phyloP scores from a whole-genome alignment of 106 monocot species.

The Acorus calamus region DNA sequence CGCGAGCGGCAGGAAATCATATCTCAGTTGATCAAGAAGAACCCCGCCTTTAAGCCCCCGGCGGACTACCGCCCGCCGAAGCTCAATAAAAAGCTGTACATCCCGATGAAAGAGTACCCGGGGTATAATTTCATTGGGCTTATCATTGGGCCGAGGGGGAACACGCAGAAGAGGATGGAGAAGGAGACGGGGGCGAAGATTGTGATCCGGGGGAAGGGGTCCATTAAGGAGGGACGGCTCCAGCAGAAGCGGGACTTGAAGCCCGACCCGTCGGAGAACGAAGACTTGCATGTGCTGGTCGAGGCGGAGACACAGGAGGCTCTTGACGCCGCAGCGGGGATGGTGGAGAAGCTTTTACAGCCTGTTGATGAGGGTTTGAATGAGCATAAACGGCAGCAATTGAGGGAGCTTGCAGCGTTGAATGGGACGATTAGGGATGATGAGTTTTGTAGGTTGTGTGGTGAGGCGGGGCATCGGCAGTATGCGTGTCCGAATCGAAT shows the following conservation, averaged over 20 bases:
- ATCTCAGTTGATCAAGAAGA: conserved; percentile 66
- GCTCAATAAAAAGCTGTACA: conserved; percentile 90
- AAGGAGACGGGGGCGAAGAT: conserved; percentile 98
- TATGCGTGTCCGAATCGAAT: conserved; percentile 71
- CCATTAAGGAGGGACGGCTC: conserved; percentile 77
- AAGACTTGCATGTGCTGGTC: conserved; percentile 90
- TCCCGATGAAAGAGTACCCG: conserved; percentile 95
- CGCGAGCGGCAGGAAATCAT: conserved; percentile 84
- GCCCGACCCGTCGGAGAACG: conserved; percentile 80
- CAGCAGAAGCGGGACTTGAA: conserved; percentile 87
- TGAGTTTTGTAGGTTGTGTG: conserved; percentile 83
- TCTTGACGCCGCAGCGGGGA: conserved; percentile 74
- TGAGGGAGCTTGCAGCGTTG: conserved; percentile 80
- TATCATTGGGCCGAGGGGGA: conserved; percentile 92
- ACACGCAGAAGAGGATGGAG: conserved; percentile 99
- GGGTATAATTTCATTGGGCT: conserved; percentile 95
- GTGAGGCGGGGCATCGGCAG: conserved; percentile 81
- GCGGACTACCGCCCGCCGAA: conserved; percentile 93
- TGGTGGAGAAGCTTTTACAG: conserved; percentile 86
- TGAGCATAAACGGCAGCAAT: conserved; percentile 91
- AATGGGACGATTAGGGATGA: conserved; percentile 94
- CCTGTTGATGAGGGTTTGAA: conserved; percentile 86
- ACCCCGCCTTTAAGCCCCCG: conserved; percentile 90
- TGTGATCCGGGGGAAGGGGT: conserved; percentile 86
- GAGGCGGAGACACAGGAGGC: conserved; percentile 88